These are phyloP conservation scores for Priceomyces haplophilus DNA, from an alignment of 805 yeast species.

Conservation along the genomic window DNA sequence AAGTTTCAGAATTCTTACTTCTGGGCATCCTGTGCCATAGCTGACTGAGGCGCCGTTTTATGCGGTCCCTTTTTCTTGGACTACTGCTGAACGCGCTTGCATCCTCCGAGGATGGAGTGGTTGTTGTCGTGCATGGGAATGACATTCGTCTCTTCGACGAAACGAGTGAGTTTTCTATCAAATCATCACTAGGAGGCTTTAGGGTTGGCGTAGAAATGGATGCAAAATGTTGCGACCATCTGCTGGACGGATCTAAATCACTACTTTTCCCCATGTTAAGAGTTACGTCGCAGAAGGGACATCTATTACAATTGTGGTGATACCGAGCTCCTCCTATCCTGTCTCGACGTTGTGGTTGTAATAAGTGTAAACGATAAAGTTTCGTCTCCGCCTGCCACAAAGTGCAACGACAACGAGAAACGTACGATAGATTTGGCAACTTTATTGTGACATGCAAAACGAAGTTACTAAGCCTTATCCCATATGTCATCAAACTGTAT, in stretches of 20 bases:
- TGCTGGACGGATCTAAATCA: not conserved
- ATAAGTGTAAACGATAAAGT: not conserved
- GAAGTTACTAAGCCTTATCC: not conserved
- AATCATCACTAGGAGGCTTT: not conserved
- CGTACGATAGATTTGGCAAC: not conserved
- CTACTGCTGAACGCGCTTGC: not conserved
- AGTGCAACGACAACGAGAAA: not conserved
- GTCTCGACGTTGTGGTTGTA: not conserved
- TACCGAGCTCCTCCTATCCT: no score
- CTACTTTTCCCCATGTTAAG: not conserved
- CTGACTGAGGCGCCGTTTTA: not conserved
- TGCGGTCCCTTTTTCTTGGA: conserved; percentile 1
- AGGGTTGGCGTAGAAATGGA: conserved; percentile 1
- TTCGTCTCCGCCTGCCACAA: not conserved
- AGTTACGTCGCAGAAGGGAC: not conserved
- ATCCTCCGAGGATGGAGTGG: not conserved
- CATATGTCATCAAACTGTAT: not conserved
- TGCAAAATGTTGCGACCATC: not conserved
- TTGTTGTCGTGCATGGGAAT: not conserved
- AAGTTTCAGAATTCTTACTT: not conserved
- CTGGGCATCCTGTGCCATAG: not conserved
- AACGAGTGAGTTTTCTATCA: not conserved
- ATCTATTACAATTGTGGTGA: no score
- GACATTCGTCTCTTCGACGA: not conserved
- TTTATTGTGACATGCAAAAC: no score